phyloP scores from a whole-genome alignment of 805 yeast species.

The Metschnikowia rubicola region DNA sequence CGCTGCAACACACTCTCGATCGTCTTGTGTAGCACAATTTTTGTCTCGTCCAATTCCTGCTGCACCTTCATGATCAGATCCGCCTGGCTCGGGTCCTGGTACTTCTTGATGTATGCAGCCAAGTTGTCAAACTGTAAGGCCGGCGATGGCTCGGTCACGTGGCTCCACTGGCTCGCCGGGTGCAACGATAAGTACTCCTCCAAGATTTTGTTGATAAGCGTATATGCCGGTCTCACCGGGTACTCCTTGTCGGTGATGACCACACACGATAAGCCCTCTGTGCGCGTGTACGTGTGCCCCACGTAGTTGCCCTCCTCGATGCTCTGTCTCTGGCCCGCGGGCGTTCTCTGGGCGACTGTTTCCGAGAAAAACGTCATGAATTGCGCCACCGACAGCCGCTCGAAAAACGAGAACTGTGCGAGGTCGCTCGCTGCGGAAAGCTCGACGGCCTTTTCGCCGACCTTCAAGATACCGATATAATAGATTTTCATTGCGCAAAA shows the following conservation, averaged over 20 bases:
- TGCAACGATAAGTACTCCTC: conserved; percentile 87
- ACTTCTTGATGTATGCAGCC: conserved; percentile 68
- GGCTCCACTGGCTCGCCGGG: conserved; percentile 68
- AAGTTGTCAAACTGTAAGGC: conserved; percentile 55
- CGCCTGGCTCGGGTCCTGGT: conserved; percentile 96
- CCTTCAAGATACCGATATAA: conserved; percentile 83
- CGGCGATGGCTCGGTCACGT: conserved; percentile 43
- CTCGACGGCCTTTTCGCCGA: conserved; percentile 66
- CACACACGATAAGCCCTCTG: conserved; percentile 90
- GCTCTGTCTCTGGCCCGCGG: conserved; percentile 86
- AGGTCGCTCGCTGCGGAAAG: conserved; percentile 78
- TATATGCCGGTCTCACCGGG: conserved; percentile 95
- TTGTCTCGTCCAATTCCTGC: conserved; percentile 96
- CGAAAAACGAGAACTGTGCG: conserved; percentile 84
- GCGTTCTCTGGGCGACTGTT: conserved; percentile 86
- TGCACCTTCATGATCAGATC: conserved; percentile 96
- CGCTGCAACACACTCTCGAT: conserved; percentile 91
- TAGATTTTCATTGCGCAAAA: conserved; percentile 69
- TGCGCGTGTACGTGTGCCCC: conserved; percentile 86
- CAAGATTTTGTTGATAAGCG: conserved; percentile 81
- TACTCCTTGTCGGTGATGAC: conserved; percentile 91
- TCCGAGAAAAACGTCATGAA: conserved; percentile 92
- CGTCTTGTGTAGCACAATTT: conserved; percentile 92
- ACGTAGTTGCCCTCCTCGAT: conserved; percentile 88
- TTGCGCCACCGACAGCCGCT: conserved; percentile 75